Conservation (phyloP, 2,329 filamentous ascomycete genomes). For the Nigrospora osmanthi region DNA sequence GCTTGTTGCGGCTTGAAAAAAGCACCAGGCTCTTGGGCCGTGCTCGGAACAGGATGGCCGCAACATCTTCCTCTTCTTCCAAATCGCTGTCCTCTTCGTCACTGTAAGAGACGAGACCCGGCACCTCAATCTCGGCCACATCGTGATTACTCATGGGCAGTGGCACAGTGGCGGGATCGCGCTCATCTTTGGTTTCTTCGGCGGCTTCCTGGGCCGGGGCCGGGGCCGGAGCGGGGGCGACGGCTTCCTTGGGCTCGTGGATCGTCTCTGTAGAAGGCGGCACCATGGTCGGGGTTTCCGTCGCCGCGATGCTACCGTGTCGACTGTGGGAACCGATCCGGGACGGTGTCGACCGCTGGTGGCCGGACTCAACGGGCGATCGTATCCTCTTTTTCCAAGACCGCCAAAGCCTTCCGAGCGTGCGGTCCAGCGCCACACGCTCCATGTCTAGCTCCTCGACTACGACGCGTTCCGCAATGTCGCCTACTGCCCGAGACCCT, state of each 20-base stretch:
- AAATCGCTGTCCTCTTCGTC: conserved; percentile 52
- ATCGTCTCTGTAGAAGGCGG: conserved; percentile 7
- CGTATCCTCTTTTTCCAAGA: conserved; percentile 87
- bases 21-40: conserved; percentile 18
- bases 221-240: not conserved
- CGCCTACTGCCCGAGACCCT: conserved; percentile 34
- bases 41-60: conserved; percentile 7
- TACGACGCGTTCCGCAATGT: conserved; percentile 59
- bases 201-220: not conserved
- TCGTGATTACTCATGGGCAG: conserved; percentile 61
- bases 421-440: conserved; percentile 81
- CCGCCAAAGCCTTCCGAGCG: conserved; percentile 83
- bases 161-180: conserved; percentile 54
- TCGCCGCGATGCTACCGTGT: conserved; percentile 28
- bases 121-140: conserved; percentile 73
- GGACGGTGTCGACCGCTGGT: conserved; percentile 38
- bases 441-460: conserved; percentile 91
- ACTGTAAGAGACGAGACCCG: conserved; percentile 54
- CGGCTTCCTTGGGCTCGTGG: not conserved
- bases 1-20: conserved; percentile 23
- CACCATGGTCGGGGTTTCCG: conserved; percentile 31
- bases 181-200: conserved; percentile 2
- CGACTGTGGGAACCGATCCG: conserved; percentile 34
- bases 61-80: conserved; percentile 23
- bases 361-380: conserved; percentile 39